A percentile compares a stretch with the other conserved stretches of the same genome.
These are phyloP conservation scores for Gardenia jasminoides DNA, from an alignment of 257 asterid species.

Conservation along the genomic window DNA sequence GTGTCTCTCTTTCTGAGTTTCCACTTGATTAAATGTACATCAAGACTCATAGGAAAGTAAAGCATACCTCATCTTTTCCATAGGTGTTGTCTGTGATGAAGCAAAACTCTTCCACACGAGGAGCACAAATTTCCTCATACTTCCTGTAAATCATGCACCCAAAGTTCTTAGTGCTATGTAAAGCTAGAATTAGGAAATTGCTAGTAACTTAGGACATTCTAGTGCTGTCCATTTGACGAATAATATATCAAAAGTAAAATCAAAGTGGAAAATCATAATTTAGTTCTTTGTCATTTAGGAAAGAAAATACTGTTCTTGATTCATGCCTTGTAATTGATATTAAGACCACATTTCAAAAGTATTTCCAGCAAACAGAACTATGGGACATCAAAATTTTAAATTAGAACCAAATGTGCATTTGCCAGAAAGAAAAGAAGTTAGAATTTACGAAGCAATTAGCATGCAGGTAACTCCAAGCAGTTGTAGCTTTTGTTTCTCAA, in stretches of 20 bases:
- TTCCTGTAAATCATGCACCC: slow-evolving; percentile 52
- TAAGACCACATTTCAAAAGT: background rate
- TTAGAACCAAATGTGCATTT: background rate
- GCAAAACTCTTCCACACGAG: slow-evolving; percentile 92
- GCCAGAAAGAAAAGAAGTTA: background rate
- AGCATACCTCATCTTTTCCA: slow-evolving; percentile 75
- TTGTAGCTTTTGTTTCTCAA: slow-evolving; percentile 88
- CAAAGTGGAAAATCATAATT: background rate
- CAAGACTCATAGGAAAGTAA: slow-evolving; percentile 2
- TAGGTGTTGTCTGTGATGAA: slow-evolving; percentile 91
- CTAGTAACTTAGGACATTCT: background rate
- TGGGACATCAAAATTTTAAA: background rate
- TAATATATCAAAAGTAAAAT: background rate
- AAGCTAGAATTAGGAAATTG: slow-evolving; percentile 11
- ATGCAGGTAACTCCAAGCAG: slow-evolving; percentile 98
- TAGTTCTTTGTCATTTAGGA: background rate
- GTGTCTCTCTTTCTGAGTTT: background rate
- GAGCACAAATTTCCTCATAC: slow-evolving; percentile 96
- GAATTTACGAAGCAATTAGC: slow-evolving; percentile 94
- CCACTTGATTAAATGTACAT: background rate
- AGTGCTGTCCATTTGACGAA: background rate
- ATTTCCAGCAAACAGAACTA: background rate
- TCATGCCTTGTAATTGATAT: background rate
- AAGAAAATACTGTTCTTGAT: background rate
- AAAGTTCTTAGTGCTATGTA: slow-evolving; percentile 18